phyloP scores from a whole-genome alignment of 2,329 filamentous ascomycete genomes.

The Aspergillus novofumigatus region DNA sequence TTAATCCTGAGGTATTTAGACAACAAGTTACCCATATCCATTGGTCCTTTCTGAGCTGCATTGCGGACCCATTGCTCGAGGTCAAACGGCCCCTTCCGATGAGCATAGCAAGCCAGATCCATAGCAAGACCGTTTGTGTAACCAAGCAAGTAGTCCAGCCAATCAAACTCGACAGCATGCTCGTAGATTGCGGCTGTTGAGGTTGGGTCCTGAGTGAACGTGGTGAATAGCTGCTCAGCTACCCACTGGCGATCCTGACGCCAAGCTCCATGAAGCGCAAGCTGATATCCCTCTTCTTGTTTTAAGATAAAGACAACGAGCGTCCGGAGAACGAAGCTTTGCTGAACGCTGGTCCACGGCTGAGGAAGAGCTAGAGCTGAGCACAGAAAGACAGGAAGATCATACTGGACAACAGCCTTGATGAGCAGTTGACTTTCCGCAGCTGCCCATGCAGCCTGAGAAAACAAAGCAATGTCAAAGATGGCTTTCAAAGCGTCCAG shows the following conservation, averaged over 20 bases:
- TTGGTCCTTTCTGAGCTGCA: conserved; percentile 59
- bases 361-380: conserved; percentile 47
- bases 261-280: conserved; percentile 89
- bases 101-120: conserved; percentile 79
- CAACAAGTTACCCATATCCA: conserved; percentile 66
- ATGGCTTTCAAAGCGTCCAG: conserved; percentile 71
- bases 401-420: conserved; percentile 55
- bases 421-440: conserved; percentile 56
- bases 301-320: conserved; percentile 83
- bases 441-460: conserved; percentile 53
- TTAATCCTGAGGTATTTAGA: conserved; percentile 81
- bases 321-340: conserved; percentile 46
- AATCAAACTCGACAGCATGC: conserved; percentile 74
- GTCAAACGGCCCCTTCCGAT: conserved; percentile 75
- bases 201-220: conserved; percentile 66
- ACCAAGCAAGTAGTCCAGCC: conserved; percentile 77
- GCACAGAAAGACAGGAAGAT: conserved; percentile 48
- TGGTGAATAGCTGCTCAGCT: conserved; percentile 70
- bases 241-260: conserved; percentile 87
- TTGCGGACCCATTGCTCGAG: conserved; percentile 75
- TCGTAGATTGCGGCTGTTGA: conserved; percentile 69
- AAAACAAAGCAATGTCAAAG: conserved; percentile 59
- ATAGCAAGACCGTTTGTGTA: conserved; percentile 79
- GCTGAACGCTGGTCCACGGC: conserved; percentile 47
- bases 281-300: conserved; percentile 71